phyloP scores from a whole-genome alignment of 345 rosid species.

The Rhodamnia rubescens region DNA sequence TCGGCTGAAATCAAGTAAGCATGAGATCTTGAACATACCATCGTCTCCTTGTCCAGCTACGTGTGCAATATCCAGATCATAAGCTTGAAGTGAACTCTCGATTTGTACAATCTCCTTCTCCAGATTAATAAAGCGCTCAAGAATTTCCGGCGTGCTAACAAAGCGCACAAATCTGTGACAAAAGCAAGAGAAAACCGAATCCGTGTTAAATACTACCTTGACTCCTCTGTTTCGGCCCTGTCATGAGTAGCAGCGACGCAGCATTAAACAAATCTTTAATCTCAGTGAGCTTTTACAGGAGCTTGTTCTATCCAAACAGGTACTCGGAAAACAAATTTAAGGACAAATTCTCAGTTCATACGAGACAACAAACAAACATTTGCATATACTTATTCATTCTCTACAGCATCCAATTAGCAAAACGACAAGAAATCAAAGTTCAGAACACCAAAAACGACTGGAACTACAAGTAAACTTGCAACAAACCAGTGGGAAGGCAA shows the following conservation, averaged over 20 bases:
- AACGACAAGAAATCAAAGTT: background rate
- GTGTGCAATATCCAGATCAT: conserved; percentile 24
- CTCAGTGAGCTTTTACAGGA: background rate
- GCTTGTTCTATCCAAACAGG: background rate
- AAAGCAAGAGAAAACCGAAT: background rate
- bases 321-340: background rate
- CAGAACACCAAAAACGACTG: background rate
- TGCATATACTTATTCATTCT: background rate
- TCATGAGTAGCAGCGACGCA: background rate
- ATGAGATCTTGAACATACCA: conserved; percentile 20
- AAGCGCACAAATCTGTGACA: conserved; percentile 66
- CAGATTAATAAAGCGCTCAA: conserved; percentile 65
- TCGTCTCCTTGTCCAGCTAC: conserved; percentile 19
- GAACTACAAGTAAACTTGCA: background rate
- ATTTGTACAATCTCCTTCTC: conserved; percentile 77
- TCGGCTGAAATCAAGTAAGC: background rate
- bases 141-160: conserved; percentile 76
- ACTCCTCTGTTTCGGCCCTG: background rate
- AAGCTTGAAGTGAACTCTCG: conserved; percentile 49
- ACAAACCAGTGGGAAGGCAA: background rate
- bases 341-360: background rate
- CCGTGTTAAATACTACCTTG: background rate
- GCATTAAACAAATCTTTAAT: background rate
- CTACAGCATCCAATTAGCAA: background rate
- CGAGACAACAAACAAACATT: background rate